phyloP scores from a whole-genome alignment of 768 basidiomycete species.

The Amanita inopinata region DNA sequence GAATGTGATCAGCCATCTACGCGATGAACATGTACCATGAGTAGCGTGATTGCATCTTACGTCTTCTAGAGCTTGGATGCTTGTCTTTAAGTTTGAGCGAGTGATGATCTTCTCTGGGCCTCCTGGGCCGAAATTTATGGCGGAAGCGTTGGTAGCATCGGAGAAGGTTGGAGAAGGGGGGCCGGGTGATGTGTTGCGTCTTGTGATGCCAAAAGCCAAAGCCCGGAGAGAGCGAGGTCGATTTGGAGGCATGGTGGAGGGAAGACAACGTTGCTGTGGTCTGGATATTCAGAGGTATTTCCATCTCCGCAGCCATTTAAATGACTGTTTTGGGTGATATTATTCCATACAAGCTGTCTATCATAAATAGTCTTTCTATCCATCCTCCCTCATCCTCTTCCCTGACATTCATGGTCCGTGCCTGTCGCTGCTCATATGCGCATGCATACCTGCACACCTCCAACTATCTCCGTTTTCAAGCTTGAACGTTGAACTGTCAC shows the following conservation, averaged over 20 bases:
- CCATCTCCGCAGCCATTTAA: conserved; percentile 11
- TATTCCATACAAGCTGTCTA: neutral
- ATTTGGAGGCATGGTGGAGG: conserved; percentile 26
- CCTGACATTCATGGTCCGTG: no score
- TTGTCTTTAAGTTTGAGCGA: conserved; percentile 64
- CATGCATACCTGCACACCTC: neutral
- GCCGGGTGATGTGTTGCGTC: conserved; percentile 35
- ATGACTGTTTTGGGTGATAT: no score
- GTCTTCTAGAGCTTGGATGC: conserved; percentile 73
- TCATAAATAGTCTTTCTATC: no score
- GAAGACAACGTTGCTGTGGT: neutral
- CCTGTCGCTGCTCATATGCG: no score
- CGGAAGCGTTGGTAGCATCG: conserved; percentile 69
- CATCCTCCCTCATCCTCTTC: no score
- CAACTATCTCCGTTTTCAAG: neutral
- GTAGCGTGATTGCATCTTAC: conserved; percentile 36
- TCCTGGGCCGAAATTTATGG: conserved; percentile 63
- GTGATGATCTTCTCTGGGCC: conserved; percentile 81
- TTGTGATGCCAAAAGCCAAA: conserved; percentile 37
- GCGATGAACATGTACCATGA: conserved; percentile 6
- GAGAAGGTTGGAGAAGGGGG: conserved; percentile 83
- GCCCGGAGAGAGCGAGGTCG: conserved; percentile 49
- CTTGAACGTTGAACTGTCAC: no score
- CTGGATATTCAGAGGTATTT: conserved; percentile 1
- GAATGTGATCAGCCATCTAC: conserved; percentile 1